Evolutionary conservation across 345 rosid genomes (phyloP), one percentile per base, ranked within the genome.

Genomic region (Pistacia vera): DNA sequence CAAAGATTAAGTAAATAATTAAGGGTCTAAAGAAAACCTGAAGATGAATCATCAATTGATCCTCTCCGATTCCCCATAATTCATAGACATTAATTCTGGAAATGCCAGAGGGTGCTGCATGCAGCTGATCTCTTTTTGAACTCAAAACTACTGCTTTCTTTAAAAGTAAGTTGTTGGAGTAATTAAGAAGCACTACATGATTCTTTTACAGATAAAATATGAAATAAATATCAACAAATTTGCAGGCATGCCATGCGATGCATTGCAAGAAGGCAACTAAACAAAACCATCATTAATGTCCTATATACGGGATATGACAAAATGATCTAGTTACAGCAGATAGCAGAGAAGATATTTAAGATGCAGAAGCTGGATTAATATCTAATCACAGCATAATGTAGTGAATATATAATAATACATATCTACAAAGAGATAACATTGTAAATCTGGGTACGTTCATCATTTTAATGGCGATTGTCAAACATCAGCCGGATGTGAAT

Each of bases 401-500:
- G 38, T 25, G 7, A 51, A 49, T 9, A 13, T 11, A 7, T 1
- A 49, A 11, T 9, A 49, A 16, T 17, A 11, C 11, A 46, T 28
- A 61, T 60, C 9, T 46, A 72, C 67, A 28, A 7, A 11, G 58
- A 46, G 66, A 46, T 18, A 22, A 38, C 4, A 13, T 59, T 28
- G 5, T 16, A 22, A 2, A 10, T 17, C 22, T 36, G 11, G 49
- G 13, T n/a, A 17, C 1, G 13, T n/a, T 30, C 1, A 51, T 16
- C 14, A 35, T 33, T 52, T 16, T 68, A 18, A 30, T 51, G 66
- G 75, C 33, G 8, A 66, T 4, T 3, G 25, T 22, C 46, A 22
- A 49, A 63, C 52, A 20, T 71, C 14, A 46, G 73, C 56, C 49
- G 30, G 9, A n/a, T 82, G 80, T 4, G 88, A 81, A 17, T 83